Conservation (phyloP, 352 stramenopile species). For the Globisporangium nodosum region DNA sequence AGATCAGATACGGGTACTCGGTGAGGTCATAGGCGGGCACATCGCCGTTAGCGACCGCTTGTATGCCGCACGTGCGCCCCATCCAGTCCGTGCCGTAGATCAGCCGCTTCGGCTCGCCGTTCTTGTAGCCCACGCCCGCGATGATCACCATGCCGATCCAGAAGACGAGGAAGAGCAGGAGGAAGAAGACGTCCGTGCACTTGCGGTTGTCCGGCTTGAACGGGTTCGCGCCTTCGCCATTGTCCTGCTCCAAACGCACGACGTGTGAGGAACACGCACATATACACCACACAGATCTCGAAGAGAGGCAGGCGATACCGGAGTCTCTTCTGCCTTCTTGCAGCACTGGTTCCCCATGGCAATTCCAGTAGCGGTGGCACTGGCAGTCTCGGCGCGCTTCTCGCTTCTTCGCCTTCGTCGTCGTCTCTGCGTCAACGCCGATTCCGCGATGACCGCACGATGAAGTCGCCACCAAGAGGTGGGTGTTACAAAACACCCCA, state of each 20-base stretch:
- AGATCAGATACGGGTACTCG: conserved; percentile 62
- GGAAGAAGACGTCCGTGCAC: conserved; percentile 67
- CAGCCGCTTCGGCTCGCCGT: conserved; percentile 67
- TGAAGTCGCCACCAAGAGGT: no score
- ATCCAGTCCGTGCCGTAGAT: conserved; percentile 75
- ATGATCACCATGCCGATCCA: conserved; percentile 69
- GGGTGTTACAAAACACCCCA: no score
- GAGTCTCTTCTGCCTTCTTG: conserved; percentile 11
- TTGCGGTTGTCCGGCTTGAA: conserved; percentile 71
- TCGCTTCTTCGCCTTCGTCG: background rate
- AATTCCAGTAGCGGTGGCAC: background rate
- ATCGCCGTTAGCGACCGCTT: conserved; percentile 31
- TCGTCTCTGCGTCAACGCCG: background rate
- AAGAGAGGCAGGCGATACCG: background rate
- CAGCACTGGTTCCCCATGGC: conserved; percentile 22
- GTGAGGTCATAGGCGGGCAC: conserved; percentile 62
- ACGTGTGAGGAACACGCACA: background rate
- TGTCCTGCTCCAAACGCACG: background rate
- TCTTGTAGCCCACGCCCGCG: conserved; percentile 46
- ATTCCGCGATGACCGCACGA: no score
- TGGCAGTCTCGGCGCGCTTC: background rate
- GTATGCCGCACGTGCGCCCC: conserved; percentile 55
- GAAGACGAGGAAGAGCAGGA: conserved; percentile 54
- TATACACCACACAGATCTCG: background rate
- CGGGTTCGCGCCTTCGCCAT: conserved; percentile 37